These are phyloP conservation scores for Daedaleopsis sinensis DNA, from an alignment of 768 basidiomycete genomes.

Conservation along the genomic window DNA sequence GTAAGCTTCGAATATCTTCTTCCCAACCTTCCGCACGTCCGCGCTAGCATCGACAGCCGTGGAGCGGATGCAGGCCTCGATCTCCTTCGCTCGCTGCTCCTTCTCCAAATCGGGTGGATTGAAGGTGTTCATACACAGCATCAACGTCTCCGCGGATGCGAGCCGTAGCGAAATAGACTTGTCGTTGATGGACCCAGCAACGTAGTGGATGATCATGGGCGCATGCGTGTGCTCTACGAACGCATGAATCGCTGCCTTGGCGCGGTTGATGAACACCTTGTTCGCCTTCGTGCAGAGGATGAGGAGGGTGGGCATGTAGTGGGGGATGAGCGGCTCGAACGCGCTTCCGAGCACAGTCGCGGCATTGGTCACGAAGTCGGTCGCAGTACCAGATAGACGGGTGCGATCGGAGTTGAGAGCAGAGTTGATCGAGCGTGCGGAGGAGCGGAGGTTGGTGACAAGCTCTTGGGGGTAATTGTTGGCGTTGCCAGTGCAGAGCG, in stretches of 20 bases:
- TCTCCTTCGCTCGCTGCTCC: slow-evolving; percentile 60
- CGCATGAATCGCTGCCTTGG: slow-evolving; percentile 56
- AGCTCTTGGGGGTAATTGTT: slow-evolving; percentile 55
- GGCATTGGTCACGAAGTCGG: slow-evolving; percentile 61
- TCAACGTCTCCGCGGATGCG: slow-evolving; percentile 63
- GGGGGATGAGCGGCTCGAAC: slow-evolving; percentile 69
- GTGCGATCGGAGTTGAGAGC: slow-evolving; percentile 77
- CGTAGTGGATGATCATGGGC: slow-evolving; percentile 61
- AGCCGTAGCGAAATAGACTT: slow-evolving; percentile 69
- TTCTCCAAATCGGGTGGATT: slow-evolving; percentile 82
- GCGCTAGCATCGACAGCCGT: slow-evolving; percentile 75
- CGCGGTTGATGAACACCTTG: slow-evolving; percentile 75
- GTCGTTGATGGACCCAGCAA: slow-evolving; percentile 63
- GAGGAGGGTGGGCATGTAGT: slow-evolving; percentile 71
- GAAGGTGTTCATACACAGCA: slow-evolving; percentile 71
- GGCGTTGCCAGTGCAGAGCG: slow-evolving; percentile 54
- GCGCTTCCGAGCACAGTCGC: slow-evolving; percentile 56
- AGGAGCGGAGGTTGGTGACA: slow-evolving; percentile 49
- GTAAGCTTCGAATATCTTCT: slow-evolving; percentile 78
- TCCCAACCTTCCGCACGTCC: slow-evolving; percentile 70
- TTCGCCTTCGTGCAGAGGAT: slow-evolving; percentile 72
- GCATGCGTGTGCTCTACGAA: slow-evolving; percentile 72
- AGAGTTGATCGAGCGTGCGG: slow-evolving; percentile 55
- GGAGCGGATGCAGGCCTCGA: slow-evolving; percentile 70
- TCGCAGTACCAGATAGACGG: slow-evolving; percentile 65